These are phyloP conservation scores for Tetrapisispora phaffii DNA, from an alignment of 805 yeast species.

Conservation along the genomic window DNA sequence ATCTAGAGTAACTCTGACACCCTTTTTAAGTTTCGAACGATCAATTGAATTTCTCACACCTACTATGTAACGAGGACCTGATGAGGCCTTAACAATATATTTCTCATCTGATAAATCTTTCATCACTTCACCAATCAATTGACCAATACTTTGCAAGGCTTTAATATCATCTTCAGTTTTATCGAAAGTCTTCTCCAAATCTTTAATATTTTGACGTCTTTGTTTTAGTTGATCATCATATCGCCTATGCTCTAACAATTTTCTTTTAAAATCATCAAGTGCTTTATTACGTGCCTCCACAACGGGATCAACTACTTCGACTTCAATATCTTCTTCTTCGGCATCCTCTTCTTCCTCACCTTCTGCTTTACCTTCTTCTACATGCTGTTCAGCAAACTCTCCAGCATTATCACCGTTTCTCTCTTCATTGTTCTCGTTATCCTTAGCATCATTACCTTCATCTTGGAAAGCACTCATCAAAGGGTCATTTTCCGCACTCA, in stretches of 20 bases:
- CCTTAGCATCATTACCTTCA: conserved; percentile 4
- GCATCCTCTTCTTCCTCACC: conserved; percentile 20
- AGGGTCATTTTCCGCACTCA: conserved; percentile 68
- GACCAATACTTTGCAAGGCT: conserved; percentile 95
- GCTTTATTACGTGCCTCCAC: conserved; percentile 54
- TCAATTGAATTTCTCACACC: conserved; percentile 93
- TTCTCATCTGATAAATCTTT: conserved; percentile 92
- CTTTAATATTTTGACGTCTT: conserved; percentile 73
- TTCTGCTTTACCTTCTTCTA: conserved; percentile 21
- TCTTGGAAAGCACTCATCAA: conserved; percentile 51
- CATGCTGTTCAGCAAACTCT: conserved; percentile 17
- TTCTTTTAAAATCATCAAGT: conserved; percentile 66
- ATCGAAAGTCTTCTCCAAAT: conserved; percentile 70
- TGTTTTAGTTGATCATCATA: conserved; percentile 89
- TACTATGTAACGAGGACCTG: conserved; percentile 95
- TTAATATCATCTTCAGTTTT: conserved; percentile 95
- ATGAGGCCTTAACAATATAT: conserved; percentile 89
- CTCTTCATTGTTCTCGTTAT: conserved; percentile 7
- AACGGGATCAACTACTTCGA: conserved; percentile 48
- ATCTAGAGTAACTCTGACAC: conserved; percentile 92
- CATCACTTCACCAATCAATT: conserved; percentile 91
- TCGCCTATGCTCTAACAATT: conserved; percentile 83
- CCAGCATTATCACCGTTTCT: neutral
- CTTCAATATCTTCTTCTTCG: conserved; percentile 21
- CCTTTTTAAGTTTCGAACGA: conserved; percentile 74